Evolutionary conservation across 148 eudicot species (phyloP).

Genomic region (Spergularia bocconei): DNA sequence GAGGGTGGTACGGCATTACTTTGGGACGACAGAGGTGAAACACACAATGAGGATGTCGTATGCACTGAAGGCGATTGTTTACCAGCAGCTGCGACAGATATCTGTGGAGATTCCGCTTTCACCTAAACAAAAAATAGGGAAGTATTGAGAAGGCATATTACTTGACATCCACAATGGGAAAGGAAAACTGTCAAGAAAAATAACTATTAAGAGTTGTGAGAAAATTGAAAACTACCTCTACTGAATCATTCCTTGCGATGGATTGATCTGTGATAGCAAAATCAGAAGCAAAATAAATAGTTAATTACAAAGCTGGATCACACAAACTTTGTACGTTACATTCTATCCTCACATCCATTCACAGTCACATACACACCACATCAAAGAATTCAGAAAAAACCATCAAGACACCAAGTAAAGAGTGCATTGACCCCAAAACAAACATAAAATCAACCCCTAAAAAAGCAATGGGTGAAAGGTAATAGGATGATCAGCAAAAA

Average conservation of each 20-base stretch:
- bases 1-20: conserved; percentile 50
- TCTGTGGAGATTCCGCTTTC: conserved; percentile 50
- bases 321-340: no score
- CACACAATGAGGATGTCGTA: conserved; percentile 56
- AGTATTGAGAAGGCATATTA: conserved; percentile 1
- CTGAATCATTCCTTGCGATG: conserved; percentile 20
- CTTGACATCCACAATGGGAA: background rate
- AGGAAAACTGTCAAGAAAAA: background rate
- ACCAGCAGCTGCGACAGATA: conserved; percentile 42
- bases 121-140: conserved; percentile 33
- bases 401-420: background rate
- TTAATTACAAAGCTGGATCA: no score
- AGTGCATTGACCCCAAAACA: background rate
- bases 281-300: no score
- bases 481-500: background rate
- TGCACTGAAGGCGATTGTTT: conserved; percentile 58
- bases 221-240: conserved; percentile 25
- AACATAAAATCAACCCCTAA: background rate
- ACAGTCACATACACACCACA: conserved; percentile 7
- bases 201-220: background rate
- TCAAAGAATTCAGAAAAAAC: background rate
- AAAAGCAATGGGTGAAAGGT: conserved; percentile 2
- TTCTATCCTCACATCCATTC: no score
- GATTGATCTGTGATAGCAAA: conserved; percentile 37
- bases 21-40: conserved; percentile 62